A percentile compares a stretch with the other conserved stretches of the same genome.
Evolutionary conservation across 805 yeast genomes (phyloP).

Genomic region (Kodamaea lidongshanica): DNA sequence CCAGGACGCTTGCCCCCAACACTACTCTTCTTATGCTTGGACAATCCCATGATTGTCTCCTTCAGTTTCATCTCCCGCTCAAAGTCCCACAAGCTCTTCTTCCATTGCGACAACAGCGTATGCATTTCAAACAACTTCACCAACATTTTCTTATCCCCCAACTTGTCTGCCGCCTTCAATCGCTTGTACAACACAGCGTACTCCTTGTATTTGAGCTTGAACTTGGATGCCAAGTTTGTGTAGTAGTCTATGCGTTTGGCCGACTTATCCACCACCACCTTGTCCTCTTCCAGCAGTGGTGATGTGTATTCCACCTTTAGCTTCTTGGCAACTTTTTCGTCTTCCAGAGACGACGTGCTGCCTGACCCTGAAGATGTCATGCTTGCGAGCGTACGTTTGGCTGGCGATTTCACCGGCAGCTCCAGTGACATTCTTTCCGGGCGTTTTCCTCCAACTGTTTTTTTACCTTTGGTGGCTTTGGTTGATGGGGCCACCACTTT

Average conservation of each 20-base stretch:
- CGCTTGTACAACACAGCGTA: conserved; percentile 40
- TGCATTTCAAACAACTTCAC: conserved; percentile 45
- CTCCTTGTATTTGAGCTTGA: conserved; percentile 43
- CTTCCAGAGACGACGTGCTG: conserved; percentile 15
- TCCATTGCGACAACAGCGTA: conserved; percentile 48
- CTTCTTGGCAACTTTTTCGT: conserved; percentile 15
- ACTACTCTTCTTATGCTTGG: conserved; percentile 30
- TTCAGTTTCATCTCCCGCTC: conserved; percentile 29
- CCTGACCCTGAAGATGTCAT: conserved; percentile 10
- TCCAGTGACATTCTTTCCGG: conserved; percentile 3
- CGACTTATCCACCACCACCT: conserved; percentile 8
- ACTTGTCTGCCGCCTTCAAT: conserved; percentile 10
- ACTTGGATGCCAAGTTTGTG: conserved; percentile 40
- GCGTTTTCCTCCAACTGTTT: conserved; percentile 6
- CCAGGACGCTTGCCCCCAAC: conserved; percentile 1
- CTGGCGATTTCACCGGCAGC: conserved; percentile 3
- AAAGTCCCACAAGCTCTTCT: conserved; percentile 47
- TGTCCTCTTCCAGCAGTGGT: conserved; percentile 22
- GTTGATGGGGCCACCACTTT: conserved; percentile 4
- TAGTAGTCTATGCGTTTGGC: conserved; percentile 29
- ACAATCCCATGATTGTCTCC: conserved; percentile 29
- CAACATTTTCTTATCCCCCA: conserved; percentile 24
- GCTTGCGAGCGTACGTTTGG: conserved; percentile 4
- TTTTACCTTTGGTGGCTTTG: conserved; percentile 3
- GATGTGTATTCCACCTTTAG: conserved; percentile 24